These are phyloP conservation scores for Neolentinus lepideus DNA, from an alignment of 1,284 basidiomycete genomes.

Conservation along the genomic window DNA sequence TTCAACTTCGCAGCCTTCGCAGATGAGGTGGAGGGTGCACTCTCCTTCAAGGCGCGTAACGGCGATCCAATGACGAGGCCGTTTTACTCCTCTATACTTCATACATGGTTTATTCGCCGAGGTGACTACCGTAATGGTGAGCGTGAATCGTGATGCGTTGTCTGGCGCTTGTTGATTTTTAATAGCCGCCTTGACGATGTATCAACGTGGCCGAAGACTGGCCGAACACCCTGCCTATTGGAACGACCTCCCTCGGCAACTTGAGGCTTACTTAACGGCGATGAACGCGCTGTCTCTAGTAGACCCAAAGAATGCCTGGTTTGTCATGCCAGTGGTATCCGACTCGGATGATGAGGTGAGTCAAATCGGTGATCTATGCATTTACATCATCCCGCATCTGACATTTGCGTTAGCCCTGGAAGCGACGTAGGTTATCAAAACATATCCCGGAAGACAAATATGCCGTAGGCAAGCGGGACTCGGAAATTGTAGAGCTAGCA, in stretches of 20 bases:
- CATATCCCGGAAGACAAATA: conserved; percentile 77
- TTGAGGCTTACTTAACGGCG: conserved; percentile 78
- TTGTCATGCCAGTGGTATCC: conserved; percentile 50
- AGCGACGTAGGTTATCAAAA: conserved; percentile 65
- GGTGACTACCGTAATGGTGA: conserved; percentile 86
- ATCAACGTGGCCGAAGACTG: conserved; percentile 83
- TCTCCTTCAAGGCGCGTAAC: conserved; percentile 94
- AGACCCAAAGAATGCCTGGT: conserved; percentile 80
- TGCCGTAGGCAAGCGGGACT: conserved; percentile 48
- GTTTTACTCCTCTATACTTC: conserved; percentile 90
- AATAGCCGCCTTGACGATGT: conserved; percentile 87
- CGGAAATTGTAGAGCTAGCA: conserved; percentile 73
- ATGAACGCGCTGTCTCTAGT: conserved; percentile 88
- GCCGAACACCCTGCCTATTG: conserved; percentile 39
- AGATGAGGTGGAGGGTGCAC: conserved; percentile 82
- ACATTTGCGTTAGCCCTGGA: conserved; percentile 37
- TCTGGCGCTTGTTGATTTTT: conserved; percentile 6
- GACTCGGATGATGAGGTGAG: conserved; percentile 36
- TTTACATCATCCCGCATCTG: not conserved
- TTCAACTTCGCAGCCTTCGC: conserved; percentile 86
- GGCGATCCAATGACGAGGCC: conserved; percentile 83
- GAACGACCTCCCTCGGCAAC: conserved; percentile 45
- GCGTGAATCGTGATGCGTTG: conserved; percentile 18
- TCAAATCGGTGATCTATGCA: conserved; percentile 3
- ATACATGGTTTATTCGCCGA: conserved; percentile 85